Evolutionary conservation across 2,329 filamentous ascomycete genomes (phyloP).

Genomic region (Penicillium sp.): DNA sequence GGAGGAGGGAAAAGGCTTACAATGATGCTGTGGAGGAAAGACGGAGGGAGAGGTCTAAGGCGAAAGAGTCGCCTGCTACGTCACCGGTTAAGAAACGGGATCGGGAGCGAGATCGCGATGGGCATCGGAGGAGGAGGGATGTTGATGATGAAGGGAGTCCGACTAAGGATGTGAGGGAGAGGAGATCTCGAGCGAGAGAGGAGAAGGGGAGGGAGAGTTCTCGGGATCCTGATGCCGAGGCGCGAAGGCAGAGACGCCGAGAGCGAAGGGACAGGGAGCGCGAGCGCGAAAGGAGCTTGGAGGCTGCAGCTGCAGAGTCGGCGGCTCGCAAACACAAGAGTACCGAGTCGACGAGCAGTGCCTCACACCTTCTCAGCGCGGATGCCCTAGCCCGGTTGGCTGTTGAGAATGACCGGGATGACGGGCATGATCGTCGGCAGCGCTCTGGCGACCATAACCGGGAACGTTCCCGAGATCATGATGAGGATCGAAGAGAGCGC

Average conservation of each 20-base stretch:
- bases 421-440: slow-evolving; percentile 36
- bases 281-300: slow-evolving; percentile 11
- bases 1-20: background rate
- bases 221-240: slow-evolving; percentile 22
- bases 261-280: slow-evolving; percentile 22
- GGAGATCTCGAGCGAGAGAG: slow-evolving; percentile 17
- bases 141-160: slow-evolving; percentile 27
- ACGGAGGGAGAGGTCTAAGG: slow-evolving; percentile 29
- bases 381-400: slow-evolving; percentile 67
- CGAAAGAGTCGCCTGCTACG: slow-evolving; percentile 37
- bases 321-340: slow-evolving; percentile 39
- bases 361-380: slow-evolving; percentile 44
- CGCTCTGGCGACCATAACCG: slow-evolving; percentile 38
- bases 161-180: slow-evolving; percentile 13
- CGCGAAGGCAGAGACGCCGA: slow-evolving; percentile 26
- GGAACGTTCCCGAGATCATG: slow-evolving; percentile 35
- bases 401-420: slow-evolving; percentile 58
- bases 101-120: slow-evolving; percentile 34
- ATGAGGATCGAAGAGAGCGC: slow-evolving; percentile 24
- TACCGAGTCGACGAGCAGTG: slow-evolving; percentile 44
- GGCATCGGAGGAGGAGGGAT: slow-evolving; percentile 26
- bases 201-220: slow-evolving; percentile 16
- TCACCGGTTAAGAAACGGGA: slow-evolving; percentile 37
- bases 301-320: slow-evolving; percentile 15
- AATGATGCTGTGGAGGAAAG: slow-evolving; percentile 17